phyloP scores from a whole-genome alignment of 2,329 filamentous ascomycete genomes.

The Colletotrichum melonis region DNA sequence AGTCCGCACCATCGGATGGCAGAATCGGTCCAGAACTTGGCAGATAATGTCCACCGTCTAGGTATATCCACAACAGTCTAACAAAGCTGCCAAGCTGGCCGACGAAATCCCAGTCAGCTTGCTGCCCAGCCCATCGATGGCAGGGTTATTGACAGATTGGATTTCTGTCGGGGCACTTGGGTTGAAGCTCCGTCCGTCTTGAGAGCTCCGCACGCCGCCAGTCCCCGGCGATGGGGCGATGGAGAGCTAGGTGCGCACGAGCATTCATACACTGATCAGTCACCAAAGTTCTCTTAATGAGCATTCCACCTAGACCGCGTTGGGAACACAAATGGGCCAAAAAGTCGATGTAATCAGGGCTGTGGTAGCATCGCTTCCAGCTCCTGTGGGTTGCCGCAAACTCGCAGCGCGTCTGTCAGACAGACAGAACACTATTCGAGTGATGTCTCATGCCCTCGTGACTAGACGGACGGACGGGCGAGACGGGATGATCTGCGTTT shows the following conservation, averaged over 20 bases:
- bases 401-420: background rate
- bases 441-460: background rate
- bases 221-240: background rate
- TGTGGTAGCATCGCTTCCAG: slow-evolving; percentile 13
- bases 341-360: background rate
- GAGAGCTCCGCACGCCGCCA: slow-evolving; percentile 11
- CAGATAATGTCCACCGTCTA: background rate
- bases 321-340: background rate
- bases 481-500: slow-evolving; percentile 4
- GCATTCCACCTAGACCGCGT: background rate
- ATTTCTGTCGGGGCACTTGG: background rate
- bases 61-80: background rate
- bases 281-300: too few species aligned
- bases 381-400: background rate
- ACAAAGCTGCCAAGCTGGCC: background rate
- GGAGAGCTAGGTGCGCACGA: background rate
- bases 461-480: background rate
- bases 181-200: slow-evolving; percentile 7
- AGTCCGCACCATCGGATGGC: slow-evolving; percentile 19
- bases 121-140: background rate
- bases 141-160: slow-evolving; percentile 16
- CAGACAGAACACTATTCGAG: background rate
- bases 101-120: background rate
- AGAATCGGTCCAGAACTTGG: slow-evolving; percentile 1
- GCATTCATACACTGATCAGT: background rate